A percentile compares a stretch with the other conserved stretches of the same genome.
These are phyloP conservation scores for Garcia nutans DNA, from an alignment of 345 rosid species.

Conservation along the genomic window DNA sequence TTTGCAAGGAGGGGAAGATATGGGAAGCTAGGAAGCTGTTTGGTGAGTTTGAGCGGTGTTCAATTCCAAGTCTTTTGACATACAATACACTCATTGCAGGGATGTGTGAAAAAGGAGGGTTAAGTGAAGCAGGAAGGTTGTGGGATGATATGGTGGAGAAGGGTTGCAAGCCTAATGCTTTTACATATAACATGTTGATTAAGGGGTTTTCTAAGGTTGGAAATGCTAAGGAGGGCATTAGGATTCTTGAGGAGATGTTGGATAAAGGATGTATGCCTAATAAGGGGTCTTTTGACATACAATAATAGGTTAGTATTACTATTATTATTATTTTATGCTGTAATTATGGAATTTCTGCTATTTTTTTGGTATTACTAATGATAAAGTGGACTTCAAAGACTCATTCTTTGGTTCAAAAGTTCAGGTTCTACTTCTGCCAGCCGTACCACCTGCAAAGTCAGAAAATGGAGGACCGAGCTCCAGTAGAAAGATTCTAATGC, in stretches of 20 bases:
- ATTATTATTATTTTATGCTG: too few relatives aligned
- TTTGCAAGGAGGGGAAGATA: slow-evolving; percentile 67
- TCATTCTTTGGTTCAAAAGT: too few relatives aligned
- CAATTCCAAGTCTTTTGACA: slow-evolving; percentile 65
- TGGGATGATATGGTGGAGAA: slow-evolving; percentile 95
- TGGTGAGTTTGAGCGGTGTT: slow-evolving; percentile 71
- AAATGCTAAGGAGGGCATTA: slow-evolving; percentile 60
- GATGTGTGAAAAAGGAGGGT: slow-evolving; percentile 71
- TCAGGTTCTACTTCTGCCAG: too few relatives aligned
- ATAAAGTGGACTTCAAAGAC: too few relatives aligned
- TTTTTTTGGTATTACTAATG: too few relatives aligned
- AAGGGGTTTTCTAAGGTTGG: slow-evolving; percentile 67
- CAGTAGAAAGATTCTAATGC: too few relatives aligned
- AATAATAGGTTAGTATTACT: too few relatives aligned
- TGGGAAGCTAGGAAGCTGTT: slow-evolving; percentile 73
- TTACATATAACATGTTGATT: slow-evolving; percentile 68
- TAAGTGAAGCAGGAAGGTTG: slow-evolving; percentile 65
- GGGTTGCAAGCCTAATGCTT: slow-evolving; percentile 66
- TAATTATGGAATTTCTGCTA: too few relatives aligned
- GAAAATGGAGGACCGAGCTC: too few relatives aligned
- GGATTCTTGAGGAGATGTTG: slow-evolving; percentile 76
- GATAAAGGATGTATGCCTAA: slow-evolving; percentile 63
- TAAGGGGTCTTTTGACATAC: too few relatives aligned
- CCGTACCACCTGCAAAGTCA: too few relatives aligned
- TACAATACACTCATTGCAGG: slow-evolving; percentile 77